phyloP scores from a whole-genome alignment of 2,329 filamentous ascomycete species.

The Nemania bipapillata region DNA sequence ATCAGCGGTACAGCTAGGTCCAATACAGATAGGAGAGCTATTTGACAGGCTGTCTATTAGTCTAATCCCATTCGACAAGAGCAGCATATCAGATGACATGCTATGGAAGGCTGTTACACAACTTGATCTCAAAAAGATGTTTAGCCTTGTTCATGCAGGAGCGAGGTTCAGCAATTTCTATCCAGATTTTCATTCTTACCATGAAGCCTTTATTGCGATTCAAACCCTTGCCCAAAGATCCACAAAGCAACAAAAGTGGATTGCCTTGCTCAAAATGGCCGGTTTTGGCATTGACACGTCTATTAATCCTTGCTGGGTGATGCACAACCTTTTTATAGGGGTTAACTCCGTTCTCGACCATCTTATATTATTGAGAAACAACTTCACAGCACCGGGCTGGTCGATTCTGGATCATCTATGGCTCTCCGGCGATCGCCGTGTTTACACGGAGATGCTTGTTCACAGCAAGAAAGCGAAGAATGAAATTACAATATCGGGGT shows the following conservation, averaged over 20 bases:
- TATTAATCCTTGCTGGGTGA: not conserved
- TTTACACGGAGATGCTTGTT: not conserved
- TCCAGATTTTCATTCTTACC: not conserved
- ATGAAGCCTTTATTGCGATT: not conserved
- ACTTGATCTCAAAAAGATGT: conserved; percentile 1
- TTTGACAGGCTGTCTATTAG: not conserved
- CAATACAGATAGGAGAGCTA: not conserved
- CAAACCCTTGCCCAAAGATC: too few species aligned
- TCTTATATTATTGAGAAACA: not conserved
- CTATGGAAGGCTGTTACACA: not conserved
- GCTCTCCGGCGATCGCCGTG: not conserved
- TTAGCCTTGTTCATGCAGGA: not conserved
- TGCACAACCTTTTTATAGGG: not conserved
- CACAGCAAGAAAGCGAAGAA: not conserved
- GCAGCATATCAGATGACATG: rapidly evolving
- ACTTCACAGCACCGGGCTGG: not conserved
- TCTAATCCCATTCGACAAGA: not conserved
- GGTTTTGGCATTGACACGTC: not conserved
- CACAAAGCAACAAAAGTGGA: not conserved
- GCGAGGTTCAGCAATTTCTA: not conserved
- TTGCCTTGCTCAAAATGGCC: not conserved
- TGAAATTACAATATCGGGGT: conserved; percentile 1
- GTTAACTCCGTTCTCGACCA: not conserved
- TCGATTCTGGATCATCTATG: not conserved
- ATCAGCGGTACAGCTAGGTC: not conserved